Base-by-base conservation (phyloP, 148 eudicot genomes). In the Polygonum aviculare region DNA sequence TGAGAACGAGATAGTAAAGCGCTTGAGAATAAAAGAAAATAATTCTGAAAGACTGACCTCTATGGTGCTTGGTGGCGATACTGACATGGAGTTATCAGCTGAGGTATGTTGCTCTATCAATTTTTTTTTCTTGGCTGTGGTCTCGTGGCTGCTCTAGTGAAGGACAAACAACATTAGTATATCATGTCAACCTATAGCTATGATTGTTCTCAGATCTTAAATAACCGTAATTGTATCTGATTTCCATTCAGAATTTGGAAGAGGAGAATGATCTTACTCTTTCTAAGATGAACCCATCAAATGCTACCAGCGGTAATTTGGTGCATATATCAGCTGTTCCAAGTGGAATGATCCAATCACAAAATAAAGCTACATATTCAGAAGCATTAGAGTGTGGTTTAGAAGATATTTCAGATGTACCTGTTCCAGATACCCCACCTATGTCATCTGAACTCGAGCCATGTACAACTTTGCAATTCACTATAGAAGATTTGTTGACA, bases 391-490 rank as follows among this genome's bases (percentile, higher is more conserved):
- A 81, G 57, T 75, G 77, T 73, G 72, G 67, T 47, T 73, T 81
- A 54, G 75, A 79, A 82, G 85, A 84, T 76, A 76, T 74, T 76
- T 45, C 81, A 74, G 85, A 79, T 76, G 81, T 62, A 54, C 57
- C 85, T 38, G 75, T 41, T 76, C 49, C 80, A 81, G 88, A 81
- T 82, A n/a, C 83, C 73, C 78, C 81, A 18, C 39, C 50, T 71
- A 67, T 73, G 74, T 67, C 85, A 73, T 85, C 85, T 22, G 73
- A 76, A 71, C 21, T 67, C 48, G 86, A 88, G 77, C 78, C 79
- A 41, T 85, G 87, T 80, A 90, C 85, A 62, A 80, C 89, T 35
- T 83, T 92, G 88, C 89, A 86, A 77, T 95, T 95, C 76, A 85
- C 84, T 80, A 80, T 88, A n/a, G 74, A 92, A 84, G 94, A 86